Evolutionary conservation across 345 rosid genomes (phyloP).

Genomic region (Pistacia vera): DNA sequence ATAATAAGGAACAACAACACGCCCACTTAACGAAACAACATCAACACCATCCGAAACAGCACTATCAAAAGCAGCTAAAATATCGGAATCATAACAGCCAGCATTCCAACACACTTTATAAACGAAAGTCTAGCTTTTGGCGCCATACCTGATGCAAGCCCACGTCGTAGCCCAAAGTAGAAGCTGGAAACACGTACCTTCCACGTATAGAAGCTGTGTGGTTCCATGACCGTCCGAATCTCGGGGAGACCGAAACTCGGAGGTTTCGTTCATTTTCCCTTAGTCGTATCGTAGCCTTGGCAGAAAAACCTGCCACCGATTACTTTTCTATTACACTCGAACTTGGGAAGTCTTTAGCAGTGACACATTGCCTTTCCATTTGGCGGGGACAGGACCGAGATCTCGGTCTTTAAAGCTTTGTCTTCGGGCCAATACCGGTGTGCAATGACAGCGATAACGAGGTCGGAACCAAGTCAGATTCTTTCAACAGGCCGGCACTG

Average conservation of each 20-base stretch:
- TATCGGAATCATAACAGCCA: slow-evolving; percentile 93
- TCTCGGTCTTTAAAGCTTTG: slow-evolving; percentile 84
- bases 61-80: slow-evolving; percentile 81
- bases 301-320: slow-evolving; percentile 77
- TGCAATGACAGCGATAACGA: slow-evolving; percentile 87
- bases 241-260: slow-evolving; percentile 75
- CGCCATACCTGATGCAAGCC: slow-evolving; percentile 92
- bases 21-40: slow-evolving; percentile 85
- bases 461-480: slow-evolving; percentile 96
- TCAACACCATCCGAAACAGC: slow-evolving; percentile 88
- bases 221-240: slow-evolving; percentile 96
- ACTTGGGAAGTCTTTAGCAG: slow-evolving; percentile 40
- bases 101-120: slow-evolving; percentile 95
- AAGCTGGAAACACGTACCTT: slow-evolving; percentile 73
- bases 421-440: slow-evolving; percentile 93
- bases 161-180: slow-evolving; percentile 75
- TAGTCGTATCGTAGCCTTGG: slow-evolving; percentile 80
- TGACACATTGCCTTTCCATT: slow-evolving; percentile 83
- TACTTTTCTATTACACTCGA: slow-evolving; percentile 66
- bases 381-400: slow-evolving; percentile 67
- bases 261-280: slow-evolving; percentile 70
- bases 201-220: slow-evolving; percentile 90
- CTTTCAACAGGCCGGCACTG: slow-evolving; percentile 70
- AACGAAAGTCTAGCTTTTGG: slow-evolving; percentile 87
- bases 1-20: slow-evolving; percentile 84